phyloP scores from a whole-genome alignment of 208 protist genomes.

The Trypanosoma rangeli region DNA sequence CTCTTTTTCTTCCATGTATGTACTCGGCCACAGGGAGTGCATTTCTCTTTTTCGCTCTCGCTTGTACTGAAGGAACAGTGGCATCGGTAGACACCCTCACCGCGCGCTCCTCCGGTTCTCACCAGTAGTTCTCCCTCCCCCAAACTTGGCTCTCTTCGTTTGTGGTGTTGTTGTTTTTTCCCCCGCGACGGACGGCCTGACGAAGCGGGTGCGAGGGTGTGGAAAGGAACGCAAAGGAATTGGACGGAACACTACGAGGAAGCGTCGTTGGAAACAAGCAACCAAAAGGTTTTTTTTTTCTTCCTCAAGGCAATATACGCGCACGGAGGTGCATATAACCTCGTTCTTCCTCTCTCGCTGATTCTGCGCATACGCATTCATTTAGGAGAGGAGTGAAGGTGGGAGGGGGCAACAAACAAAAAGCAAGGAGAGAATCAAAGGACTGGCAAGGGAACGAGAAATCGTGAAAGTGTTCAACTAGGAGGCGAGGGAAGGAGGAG shows the following conservation, averaged over 20 bases:
- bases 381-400: background rate
- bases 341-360: background rate
- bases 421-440: slow-evolving; percentile 2
- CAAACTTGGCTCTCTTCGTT: too few relatives aligned
- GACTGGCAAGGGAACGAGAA: background rate
- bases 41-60: slow-evolving; percentile 12
- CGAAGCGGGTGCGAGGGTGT: background rate
- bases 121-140: too few relatives aligned
- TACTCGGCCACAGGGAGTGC: background rate
- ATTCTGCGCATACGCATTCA: background rate
- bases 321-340: background rate
- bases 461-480: background rate
- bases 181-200: background rate
- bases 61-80: too few relatives aligned
- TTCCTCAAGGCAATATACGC: too few relatives aligned
- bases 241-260: too few relatives aligned
- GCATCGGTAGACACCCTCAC: too few relatives aligned
- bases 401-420: background rate
- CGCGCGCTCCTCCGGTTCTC: too few relatives aligned
- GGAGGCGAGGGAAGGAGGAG: background rate
- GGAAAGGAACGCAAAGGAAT: too few relatives aligned
- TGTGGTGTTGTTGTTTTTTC: slow-evolving; percentile 1
- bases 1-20: background rate
- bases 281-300: too few relatives aligned
- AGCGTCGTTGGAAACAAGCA: too few relatives aligned